Base-by-base conservation (phyloP, 345 rosid species). In the Corchorus olitorius region DNA sequence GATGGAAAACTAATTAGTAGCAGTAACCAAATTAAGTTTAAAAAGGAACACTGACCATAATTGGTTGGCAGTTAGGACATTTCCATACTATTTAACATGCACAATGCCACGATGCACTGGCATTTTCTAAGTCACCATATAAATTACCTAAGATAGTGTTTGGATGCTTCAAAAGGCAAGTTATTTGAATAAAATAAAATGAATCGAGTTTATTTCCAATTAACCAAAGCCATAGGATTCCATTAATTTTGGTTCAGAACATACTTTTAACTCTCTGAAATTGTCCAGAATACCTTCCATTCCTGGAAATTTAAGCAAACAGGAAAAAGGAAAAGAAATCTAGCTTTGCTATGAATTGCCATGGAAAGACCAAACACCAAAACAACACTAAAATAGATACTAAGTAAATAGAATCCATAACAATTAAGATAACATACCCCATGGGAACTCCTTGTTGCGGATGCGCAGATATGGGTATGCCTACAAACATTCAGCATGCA, bases 371-470 rank as follows among this genome's bases (percentile, higher is more conserved):
- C 52, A 34, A 70, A 70, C 4, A 16, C 46, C 0, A 70, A 70
- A 35, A 34, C 10, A 35, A 53, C 8, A 70, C 2, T 11, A 17
- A 70, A 53, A 34, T 34, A 2, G 46, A 70, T 6, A 45, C 27
- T 58, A 62, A 56, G 48, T 49, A 67, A 13, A 45, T 8, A 0
- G 6, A 53, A 65, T 2, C 2, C 55, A 16, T 39, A n/a, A 72
- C 4, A 41, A 56, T 0, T 3, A 41, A 34, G 10, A n/a, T 8
- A 76, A 79, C 86, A 74, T 94, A 96, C 99, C 99, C 99, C 97
- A 96, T 55, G 99, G 98, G 54, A 94, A 96, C 90, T 96, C 98
- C 89, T 94, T 96, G 83, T 91, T 94, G 79, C 98, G 98, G 81
- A 96, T 87, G 86, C 92, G 97, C 89, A 96, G n/a, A 84, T 91